Conservation (phyloP, 352 stramenopile genomes). For the Phytophthora pisi region DNA sequence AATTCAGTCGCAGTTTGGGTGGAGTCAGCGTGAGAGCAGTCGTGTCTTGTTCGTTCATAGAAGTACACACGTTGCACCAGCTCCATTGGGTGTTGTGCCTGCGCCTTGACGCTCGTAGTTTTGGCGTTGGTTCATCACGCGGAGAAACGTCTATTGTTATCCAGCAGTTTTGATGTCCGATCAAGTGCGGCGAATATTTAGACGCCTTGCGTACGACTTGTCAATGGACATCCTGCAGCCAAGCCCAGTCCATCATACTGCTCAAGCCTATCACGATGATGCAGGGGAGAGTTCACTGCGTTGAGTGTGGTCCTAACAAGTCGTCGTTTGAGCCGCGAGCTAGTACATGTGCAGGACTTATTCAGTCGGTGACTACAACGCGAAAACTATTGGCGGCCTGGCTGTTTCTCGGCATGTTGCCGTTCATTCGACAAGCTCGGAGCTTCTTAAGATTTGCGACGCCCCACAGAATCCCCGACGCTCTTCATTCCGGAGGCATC, state of each 20-base stretch:
- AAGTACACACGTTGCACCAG: constrained; percentile 1
- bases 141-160: neutral
- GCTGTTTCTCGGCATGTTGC: constrained; percentile 8
- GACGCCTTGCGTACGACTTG: neutral
- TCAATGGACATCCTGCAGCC: neutral
- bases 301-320: neutral
- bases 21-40: neutral
- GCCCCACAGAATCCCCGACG: constrained; percentile 17
- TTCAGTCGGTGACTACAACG: neutral
- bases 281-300: neutral
- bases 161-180: neutral
- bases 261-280: neutral
- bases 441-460: constrained; percentile 23
- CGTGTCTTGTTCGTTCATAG: neutral
- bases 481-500: neutral
- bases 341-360: neutral
- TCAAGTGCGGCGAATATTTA: neutral
- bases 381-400: constrained; percentile 11
- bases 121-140: neutral
- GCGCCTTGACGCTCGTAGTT: neutral
- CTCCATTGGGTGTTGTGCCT: neutral
- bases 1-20: constrained; percentile 13
- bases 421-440: constrained; percentile 18
- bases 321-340: neutral
- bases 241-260: neutral